These are phyloP conservation scores for Litchi chinensis DNA, from an alignment of 345 rosid genomes.

Conservation along the genomic window DNA sequence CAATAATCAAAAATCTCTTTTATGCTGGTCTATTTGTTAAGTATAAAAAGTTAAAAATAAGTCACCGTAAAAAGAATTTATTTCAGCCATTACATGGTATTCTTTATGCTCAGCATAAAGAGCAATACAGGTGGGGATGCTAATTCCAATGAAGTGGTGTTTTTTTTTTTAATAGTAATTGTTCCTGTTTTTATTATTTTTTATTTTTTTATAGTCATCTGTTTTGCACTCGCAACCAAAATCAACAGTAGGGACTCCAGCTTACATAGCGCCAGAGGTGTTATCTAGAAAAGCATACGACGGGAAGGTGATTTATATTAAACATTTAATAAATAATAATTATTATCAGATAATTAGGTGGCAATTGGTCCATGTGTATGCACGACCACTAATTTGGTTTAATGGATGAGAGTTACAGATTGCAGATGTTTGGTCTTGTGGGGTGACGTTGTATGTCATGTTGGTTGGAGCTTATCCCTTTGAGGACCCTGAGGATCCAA, in stretches of 20 bases:
- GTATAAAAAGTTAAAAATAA: too few relatives aligned
- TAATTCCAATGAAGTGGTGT: too few relatives aligned
- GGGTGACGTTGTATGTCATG: constrained; percentile 85
- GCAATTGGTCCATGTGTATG: neutral
- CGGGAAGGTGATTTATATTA: constrained; percentile 59
- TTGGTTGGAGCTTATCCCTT: constrained; percentile 87
- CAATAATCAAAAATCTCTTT: too few relatives aligned
- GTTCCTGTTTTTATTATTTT: neutral
- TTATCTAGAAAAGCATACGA: constrained; percentile 74
- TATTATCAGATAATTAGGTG: neutral
- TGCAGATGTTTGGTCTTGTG: constrained; percentile 93
- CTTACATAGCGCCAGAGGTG: constrained; percentile 90
- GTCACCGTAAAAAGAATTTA: too few relatives aligned
- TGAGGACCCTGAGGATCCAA: constrained; percentile 79
- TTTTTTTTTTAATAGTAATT: neutral
- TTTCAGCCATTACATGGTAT: too few relatives aligned
- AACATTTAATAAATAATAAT: neutral
- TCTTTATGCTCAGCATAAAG: too few relatives aligned
- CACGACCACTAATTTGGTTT: neutral
- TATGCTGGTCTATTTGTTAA: too few relatives aligned
- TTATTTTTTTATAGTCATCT: constrained; percentile 51
- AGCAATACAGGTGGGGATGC: too few relatives aligned
- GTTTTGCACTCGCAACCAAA: constrained; percentile 93
- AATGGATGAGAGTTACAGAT: constrained; percentile 37
- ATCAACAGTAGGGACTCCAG: constrained; percentile 96